phyloP scores from a whole-genome alignment of 2,329 filamentous ascomycete species.

The Domatiomyces globalis region DNA sequence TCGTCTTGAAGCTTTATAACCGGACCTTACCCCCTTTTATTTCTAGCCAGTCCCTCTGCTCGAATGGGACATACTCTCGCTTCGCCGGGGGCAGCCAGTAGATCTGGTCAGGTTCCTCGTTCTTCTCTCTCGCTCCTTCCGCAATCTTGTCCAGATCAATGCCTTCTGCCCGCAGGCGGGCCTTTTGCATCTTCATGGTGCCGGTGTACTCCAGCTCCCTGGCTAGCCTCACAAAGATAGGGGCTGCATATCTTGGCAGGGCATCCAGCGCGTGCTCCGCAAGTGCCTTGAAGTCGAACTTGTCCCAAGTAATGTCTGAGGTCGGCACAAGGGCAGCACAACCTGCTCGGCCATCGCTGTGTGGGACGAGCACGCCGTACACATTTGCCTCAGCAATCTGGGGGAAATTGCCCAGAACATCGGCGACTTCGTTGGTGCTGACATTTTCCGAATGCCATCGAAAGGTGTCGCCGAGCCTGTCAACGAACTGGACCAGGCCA shows the following conservation, averaged over 20 bases:
- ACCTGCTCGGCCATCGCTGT: constrained; percentile 71
- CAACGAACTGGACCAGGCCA: constrained; percentile 64
- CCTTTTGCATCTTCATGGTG: constrained; percentile 72
- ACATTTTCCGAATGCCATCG: constrained; percentile 64
- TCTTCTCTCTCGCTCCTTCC: constrained; percentile 1
- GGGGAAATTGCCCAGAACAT: constrained; percentile 53
- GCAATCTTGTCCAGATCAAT: constrained; percentile 15
- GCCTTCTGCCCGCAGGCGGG: constrained; percentile 36
- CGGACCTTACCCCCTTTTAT: constrained; percentile 17
- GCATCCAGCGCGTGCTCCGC: constrained; percentile 43
- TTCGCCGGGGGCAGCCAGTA: constrained; percentile 16
- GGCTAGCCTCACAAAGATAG: constrained; percentile 55
- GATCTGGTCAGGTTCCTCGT: constrained; percentile 7
- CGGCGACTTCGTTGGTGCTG: constrained; percentile 64
- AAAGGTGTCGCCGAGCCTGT: constrained; percentile 44
- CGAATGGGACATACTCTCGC: constrained; percentile 13
- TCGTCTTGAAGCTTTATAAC: constrained; percentile 6
- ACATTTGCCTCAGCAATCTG: constrained; percentile 66
- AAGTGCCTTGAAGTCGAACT: constrained; percentile 48
- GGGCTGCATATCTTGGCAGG: constrained; percentile 61
- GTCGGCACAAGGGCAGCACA: constrained; percentile 51
- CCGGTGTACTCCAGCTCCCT: constrained; percentile 47
- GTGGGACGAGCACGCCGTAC: constrained; percentile 64
- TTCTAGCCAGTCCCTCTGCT: constrained; percentile 13
- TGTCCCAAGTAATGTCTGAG: constrained; percentile 25